Base-by-base conservation (phyloP, 2,329 filamentous ascomycete genomes). In the Diaporthe ilicicola region DNA sequence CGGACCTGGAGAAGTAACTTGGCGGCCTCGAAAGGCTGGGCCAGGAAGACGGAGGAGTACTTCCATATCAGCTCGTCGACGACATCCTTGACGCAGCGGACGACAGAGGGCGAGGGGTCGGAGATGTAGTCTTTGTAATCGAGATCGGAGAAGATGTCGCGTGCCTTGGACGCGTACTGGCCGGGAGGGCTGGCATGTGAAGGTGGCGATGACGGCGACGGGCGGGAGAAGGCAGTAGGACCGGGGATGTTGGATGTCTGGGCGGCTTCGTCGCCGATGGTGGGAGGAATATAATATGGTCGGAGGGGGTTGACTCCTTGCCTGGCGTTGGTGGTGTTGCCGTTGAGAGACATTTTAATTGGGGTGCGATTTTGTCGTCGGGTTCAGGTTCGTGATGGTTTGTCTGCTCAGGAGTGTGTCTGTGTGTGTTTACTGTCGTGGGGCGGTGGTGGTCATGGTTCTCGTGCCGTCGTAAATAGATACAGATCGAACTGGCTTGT, bases 11-110 rank as follows among this genome's bases (percentile, higher is more conserved):
- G 84, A 69, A 98, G 89, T 17, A 92, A 96, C 87, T 98, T 98
- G 78, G 95, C 94, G 70, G 98, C 95, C 85, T 98, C 96, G 81
- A 99, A 98, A 17, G 96, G 96, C 82, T 99, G 96, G 67, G 94
- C 93, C 79, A 97, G 91, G 77, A 98, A 82, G 29, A 97, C 91
- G 70, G 92, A 94, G 17, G 92, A 92, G 83, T 99, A 99, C 79
- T 96, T 95, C 91, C 95, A 97, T 81, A 97, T 80, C 74, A 96
- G 89, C 80, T 95, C 92, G 79, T 98, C 94, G 59, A 97, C 79
- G 72, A 97, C 84, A 73, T 92, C 91, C 79, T 92, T 93, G 53
- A 92, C 85, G 74, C 92, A 92, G 75, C 93, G 92, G 13, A 94
- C 87, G 34, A 91, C 87, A 0, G 93, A 93, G 0, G 93, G 93